phyloP scores from a whole-genome alignment of 805 yeast species.

The Wickerhamiella sergipiensis region DNA sequence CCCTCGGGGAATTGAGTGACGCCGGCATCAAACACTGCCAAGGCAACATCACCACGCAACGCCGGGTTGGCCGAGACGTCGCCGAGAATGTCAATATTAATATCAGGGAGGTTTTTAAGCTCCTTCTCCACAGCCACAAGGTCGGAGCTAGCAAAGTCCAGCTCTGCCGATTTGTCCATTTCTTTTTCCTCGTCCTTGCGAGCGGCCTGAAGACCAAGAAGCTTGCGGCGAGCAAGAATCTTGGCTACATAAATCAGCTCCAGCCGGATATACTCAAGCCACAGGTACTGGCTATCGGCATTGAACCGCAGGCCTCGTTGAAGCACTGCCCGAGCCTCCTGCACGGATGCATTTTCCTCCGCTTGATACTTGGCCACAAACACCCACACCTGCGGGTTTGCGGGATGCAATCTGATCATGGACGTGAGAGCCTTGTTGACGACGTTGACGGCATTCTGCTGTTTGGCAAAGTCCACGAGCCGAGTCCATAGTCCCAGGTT shows the following conservation, averaged over 20 bases:
- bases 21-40: constrained; percentile 57
- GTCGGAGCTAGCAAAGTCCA: constrained; percentile 32
- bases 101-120: constrained; percentile 68
- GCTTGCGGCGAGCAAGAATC: constrained; percentile 67
- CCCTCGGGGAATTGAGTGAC: constrained; percentile 33
- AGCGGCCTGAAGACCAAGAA: constrained; percentile 52
- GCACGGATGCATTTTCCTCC: constrained; percentile 75
- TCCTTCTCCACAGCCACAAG: constrained; percentile 38
- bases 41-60: constrained; percentile 55
- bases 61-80: constrained; percentile 76
- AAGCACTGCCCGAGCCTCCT: constrained; percentile 74
- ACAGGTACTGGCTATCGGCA: constrained; percentile 52
- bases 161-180: constrained; percentile 10
- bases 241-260: constrained; percentile 80
- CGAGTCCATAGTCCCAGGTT: constrained; percentile 66
- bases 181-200: constrained; percentile 30
- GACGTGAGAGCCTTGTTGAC: constrained; percentile 51
- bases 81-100: constrained; percentile 74
- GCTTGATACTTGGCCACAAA: constrained; percentile 90
- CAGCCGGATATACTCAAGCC: constrained; percentile 78
- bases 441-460: constrained; percentile 21
- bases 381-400: constrained; percentile 81
- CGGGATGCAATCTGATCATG: constrained; percentile 78
- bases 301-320: constrained; percentile 80
- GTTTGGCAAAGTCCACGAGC: constrained; percentile 44